Evolutionary conservation across 495 filamentous ascomycete genomes (phyloP), one percentile per base, ranked within the genome.

Genomic region (Aspergillus campestris): DNA sequence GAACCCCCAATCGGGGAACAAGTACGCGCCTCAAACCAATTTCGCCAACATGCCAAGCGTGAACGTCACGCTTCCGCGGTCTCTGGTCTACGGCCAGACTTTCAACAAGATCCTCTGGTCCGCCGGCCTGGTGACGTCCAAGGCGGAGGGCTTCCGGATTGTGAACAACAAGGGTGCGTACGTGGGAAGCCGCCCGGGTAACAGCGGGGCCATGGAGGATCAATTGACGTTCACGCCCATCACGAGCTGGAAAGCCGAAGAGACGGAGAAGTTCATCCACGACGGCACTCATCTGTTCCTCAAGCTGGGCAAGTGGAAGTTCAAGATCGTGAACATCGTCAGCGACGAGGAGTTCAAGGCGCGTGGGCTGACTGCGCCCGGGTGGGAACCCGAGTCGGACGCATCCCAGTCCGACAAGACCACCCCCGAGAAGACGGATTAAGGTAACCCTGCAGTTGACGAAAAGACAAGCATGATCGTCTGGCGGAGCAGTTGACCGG

Each of bases 291-390:
- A 82, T 5, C 58, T 94, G 35, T 75, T 94, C 47, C 62, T 94
- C 14, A 77, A 87, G 52, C 62, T 77, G 29, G 88, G 87, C 30
- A 94, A 94, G 63, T 84, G 84, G 73, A 89, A 89, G 57, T 64
- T 92, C 31, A 79, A 81, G 40, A 64, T 89, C 37, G 71, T 94
- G 38, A 67, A 82, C 50, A 73, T 94, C 48, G 69, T 94, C 11
- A 72, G 72, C 48, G 86, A 94, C 56, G 74, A 82, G 46, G 80
- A 86, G 40, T 95, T 71, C 48, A 66, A 66, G 31, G 45, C 56
- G 31, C 47, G 53, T 36, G 71, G 71, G 0, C 49, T 73, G 18
- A 65, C 56, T n/a, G 65, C 62, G 33, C 71, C 69, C 24, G 71
- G 66, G 6, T 71, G 70, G 66, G 64, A 67, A 24, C 35, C 49